Base-by-base conservation (phyloP, 495 filamentous ascomycete species). In the Acidiella bohemica region DNA sequence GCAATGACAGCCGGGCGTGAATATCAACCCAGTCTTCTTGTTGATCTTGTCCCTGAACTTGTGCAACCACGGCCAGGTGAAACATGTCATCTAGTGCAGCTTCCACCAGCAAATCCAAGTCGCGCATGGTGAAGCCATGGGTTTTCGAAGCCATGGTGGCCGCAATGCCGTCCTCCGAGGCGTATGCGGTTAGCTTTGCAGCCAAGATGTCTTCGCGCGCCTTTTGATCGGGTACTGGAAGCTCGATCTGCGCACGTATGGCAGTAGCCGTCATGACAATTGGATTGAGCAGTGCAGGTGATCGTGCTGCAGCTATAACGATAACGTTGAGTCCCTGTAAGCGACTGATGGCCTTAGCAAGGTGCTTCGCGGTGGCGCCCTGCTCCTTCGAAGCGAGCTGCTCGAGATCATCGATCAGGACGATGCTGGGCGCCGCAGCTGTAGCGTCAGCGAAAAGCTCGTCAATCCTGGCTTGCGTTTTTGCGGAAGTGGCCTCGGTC, bases 351-450 rank as follows among this genome's bases (percentile, higher is more conserved):
- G 59, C 62, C 56, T 46, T 62, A 53, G 25, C 60, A 4, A 80
- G 49, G 20, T 59, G 50, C 10, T 60, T 49, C 1, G 58, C 57
- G 13, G 28, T 14, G 18, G 67, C 9, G 22, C 39, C 31, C 8
- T 41, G 37, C 4, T 36, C 37, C 14, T 59, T 59, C 14, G 54
- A 48, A 4, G 83, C 80, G 19, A 94, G 60, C 37, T 66, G 67
- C 36, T 93, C 81, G 21, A 95, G 59, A 41, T 84, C 68, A 55
- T 95, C 86, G 27, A 95, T 78, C 11, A 93, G 62, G 22, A 97
- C 68, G 4, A 90, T 70, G 47, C 84, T 84, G 1, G 90, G 86
- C 55, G 86, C 77, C 43, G 68, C 66, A 5, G 68, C 66, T 33
- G 63, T 61, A 8, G 90, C 88, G 42, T 80, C 73, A 28, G 73